These are phyloP conservation scores for Zygoascus tannicola DNA, from an alignment of 805 yeast species.

Conservation along the genomic window DNA sequence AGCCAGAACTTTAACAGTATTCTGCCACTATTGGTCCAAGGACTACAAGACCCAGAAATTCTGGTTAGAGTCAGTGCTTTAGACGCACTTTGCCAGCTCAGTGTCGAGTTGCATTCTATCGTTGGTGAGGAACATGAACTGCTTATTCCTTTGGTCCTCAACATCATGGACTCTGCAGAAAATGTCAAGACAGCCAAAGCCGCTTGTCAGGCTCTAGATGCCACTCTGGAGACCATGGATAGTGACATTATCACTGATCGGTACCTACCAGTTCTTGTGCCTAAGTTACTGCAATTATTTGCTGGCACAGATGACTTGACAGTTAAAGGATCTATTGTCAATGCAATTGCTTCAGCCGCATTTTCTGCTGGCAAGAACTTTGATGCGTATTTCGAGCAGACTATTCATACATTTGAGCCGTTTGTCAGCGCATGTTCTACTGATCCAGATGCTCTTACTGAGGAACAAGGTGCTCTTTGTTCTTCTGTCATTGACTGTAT, in stretches of 20 bases:
- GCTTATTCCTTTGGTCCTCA: conserved; percentile 77
- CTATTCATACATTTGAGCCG: conserved; percentile 74
- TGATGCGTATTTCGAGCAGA: conserved; percentile 73
- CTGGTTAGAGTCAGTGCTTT: conserved; percentile 81
- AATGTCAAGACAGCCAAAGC: conserved; percentile 77
- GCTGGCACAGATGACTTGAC: conserved; percentile 51
- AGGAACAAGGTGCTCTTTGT: conserved; percentile 83
- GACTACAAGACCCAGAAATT: conserved; percentile 65
- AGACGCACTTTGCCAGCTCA: conserved; percentile 66
- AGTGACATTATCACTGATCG: conserved; percentile 67
- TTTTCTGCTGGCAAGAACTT: conserved; percentile 87
- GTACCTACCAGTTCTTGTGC: conserved; percentile 84
- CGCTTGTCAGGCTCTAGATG: conserved; percentile 87
- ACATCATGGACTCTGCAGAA: conserved; percentile 77
- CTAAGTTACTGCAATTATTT: conserved; percentile 77
- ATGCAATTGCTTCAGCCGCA: conserved; percentile 96
- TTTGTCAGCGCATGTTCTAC: conserved; percentile 42
- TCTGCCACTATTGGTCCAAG: conserved; percentile 61
- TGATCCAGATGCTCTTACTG: conserved; percentile 65
- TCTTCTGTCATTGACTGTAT: conserved; percentile 90
- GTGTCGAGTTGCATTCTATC: conserved; percentile 74
- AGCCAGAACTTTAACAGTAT: conserved; percentile 65
- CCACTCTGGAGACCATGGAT: conserved; percentile 83
- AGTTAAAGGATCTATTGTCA: conserved; percentile 57
- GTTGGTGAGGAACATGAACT: conserved; percentile 77